A percentile compares a stretch with the other conserved stretches of the same genome.
Evolutionary conservation across 2,329 filamentous ascomycete species (phyloP).

Genomic region (Xylariaceae sp.): DNA sequence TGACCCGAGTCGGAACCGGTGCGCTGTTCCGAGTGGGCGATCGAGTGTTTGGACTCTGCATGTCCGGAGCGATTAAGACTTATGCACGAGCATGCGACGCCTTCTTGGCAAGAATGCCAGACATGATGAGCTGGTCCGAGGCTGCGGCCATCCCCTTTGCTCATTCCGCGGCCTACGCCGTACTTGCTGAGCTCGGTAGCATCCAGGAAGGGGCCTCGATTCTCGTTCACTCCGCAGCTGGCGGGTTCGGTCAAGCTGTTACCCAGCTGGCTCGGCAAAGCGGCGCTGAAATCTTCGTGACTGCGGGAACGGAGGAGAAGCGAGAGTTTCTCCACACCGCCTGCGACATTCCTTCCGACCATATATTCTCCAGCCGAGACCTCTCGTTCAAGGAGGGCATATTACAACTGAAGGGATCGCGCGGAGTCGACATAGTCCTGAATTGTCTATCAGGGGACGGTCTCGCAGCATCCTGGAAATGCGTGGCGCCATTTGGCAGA

Average conservation of each 20-base stretch:
- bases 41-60: constrained; percentile 13
- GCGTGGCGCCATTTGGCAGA: constrained; percentile 6
- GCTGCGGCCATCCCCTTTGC: constrained; percentile 14
- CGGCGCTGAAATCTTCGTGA: constrained; percentile 19
- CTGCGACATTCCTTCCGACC: constrained; percentile 22
- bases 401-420: not conserved
- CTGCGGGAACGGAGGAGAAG: constrained; percentile 27
- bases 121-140: constrained; percentile 4
- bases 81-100: constrained; percentile 16
- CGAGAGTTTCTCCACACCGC: constrained; percentile 21
- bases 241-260: constrained; percentile 16
- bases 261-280: constrained; percentile 10
- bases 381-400: constrained; percentile 16
- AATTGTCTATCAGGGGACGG: constrained; percentile 6
- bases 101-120: constrained; percentile 8
- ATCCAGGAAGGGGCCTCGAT: constrained; percentile 9
- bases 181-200: constrained; percentile 5
- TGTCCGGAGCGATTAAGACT: constrained; percentile 13
- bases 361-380: constrained; percentile 23
- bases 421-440: constrained; percentile 7
- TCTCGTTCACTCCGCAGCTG: constrained; percentile 16
- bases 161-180: constrained; percentile 6
- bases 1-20: constrained; percentile 7
- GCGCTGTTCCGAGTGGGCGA: constrained; percentile 2
- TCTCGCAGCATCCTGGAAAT: constrained; percentile 1